Base-by-base conservation (phyloP, 495 filamentous ascomycete genomes). In the Hypomontagnella submonticulosa region DNA sequence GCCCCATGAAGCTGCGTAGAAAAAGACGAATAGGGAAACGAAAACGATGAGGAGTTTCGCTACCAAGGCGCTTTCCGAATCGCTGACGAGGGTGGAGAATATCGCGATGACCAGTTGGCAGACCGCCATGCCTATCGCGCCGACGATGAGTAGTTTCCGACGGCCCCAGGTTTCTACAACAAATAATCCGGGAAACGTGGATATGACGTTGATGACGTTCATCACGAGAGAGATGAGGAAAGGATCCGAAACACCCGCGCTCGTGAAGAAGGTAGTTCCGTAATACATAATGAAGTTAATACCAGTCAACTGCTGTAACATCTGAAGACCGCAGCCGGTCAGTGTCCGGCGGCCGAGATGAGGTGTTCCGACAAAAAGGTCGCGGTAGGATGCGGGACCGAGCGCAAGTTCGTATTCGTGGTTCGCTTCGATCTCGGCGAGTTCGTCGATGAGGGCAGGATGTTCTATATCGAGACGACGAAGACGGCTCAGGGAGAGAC, bases 391-490 rank as follows among this genome's bases (percentile, higher is more conserved):
- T 34, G 91, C 86, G 32, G 86, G 84, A 5, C 91, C 90, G n/a
- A 94, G 76, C 30, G 84, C 82, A 61, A 92, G 75, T 75, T 96
- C 92, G 72, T 92, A 94, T 64, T 94, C 89, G 78, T 97, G 89
- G 76, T 94, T 95, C 43, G 92, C 91, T 69, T 91, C 85, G 76
- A 97, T 94, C 75, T 97, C 93, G 27, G 90, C 84, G 19, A 96
- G 83, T 70, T 97, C 93, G 54, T 88, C 87, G 67, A 92, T 74
- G 40, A 97, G 75, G 37, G 88, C 85, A 0, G 90, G 87, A 71
- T 93, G 88, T 15, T 91, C 90, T 38, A 88, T 76, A 59, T 92
- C 88, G 60, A 96, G 84, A 38, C 90, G 87, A 50, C 93, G 89
- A 40, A 97, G 87, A 42, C 85, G 85, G 57, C 86, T 85, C 44